These are phyloP conservation scores for Arthrobotrys sphaeroides DNA, from an alignment of 2,329 filamentous ascomycete genomes.

Conservation along the genomic window DNA sequence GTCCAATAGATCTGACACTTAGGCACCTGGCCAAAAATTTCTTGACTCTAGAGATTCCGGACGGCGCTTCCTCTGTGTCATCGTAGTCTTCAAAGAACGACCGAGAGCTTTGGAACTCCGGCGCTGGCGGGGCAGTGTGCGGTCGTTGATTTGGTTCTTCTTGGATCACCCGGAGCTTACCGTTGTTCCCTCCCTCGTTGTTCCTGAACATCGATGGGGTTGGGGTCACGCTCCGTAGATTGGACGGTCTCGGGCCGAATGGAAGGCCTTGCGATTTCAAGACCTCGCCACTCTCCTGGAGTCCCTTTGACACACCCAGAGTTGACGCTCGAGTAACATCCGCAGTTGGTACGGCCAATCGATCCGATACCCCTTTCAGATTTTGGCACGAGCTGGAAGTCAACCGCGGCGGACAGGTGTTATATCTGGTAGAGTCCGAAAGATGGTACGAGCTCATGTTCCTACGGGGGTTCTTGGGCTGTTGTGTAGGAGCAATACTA, in stretches of 20 bases:
- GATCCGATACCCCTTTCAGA: neutral
- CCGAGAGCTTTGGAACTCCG: constrained; percentile 17
- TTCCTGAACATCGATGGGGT: constrained; percentile 35
- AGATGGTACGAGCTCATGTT: neutral
- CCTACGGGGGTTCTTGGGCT: neutral
- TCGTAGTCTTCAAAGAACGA: constrained; percentile 46
- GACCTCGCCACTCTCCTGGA: neutral
- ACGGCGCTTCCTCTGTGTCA: constrained; percentile 6
- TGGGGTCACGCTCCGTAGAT: constrained; percentile 7
- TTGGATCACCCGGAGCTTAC: constrained; percentile 19
- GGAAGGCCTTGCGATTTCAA: neutral
- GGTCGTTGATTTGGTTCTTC: constrained; percentile 31
- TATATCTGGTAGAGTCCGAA: neutral
- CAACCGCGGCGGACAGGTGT: neutral
- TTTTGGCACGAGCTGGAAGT: constrained; percentile 21
- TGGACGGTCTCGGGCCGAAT: neutral
- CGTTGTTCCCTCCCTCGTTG: neutral
- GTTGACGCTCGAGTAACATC: neutral
- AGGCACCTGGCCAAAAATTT: constrained; percentile 17
- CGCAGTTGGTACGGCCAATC: neutral
- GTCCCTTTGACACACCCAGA: neutral
- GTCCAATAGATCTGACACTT: neutral
- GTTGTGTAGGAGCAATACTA: neutral
- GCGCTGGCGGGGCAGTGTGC: constrained; percentile 13
- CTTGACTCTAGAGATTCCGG: constrained; percentile 7